Evolutionary conservation across 257 asterid genomes (phyloP).

Genomic region (Fraxinus quadrangulata): DNA sequence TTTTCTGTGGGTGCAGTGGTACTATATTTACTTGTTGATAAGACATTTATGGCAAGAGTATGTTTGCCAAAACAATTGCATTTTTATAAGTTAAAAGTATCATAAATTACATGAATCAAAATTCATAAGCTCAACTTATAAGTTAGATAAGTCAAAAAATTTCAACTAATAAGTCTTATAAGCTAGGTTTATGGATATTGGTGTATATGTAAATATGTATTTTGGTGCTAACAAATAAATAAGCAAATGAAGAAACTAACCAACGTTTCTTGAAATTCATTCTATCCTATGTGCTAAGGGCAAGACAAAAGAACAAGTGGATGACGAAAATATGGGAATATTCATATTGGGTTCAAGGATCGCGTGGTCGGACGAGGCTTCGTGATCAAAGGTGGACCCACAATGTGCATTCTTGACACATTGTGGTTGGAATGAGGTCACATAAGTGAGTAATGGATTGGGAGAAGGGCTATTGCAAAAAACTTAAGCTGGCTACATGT

Average conservation of each 20-base stretch:
- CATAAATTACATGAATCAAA: too few relatives aligned
- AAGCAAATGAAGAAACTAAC: conserved; percentile 55
- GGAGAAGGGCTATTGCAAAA: conserved; percentile 38
- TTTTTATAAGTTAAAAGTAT: too few relatives aligned
- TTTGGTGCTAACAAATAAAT: conserved; percentile 49
- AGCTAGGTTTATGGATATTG: too few relatives aligned
- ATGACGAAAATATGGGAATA: conserved; percentile 29
- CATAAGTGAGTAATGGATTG: conserved; percentile 23
- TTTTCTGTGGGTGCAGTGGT: too few relatives aligned
- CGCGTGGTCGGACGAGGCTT: conserved; percentile 61
- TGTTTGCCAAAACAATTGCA: too few relatives aligned
- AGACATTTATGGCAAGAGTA: too few relatives aligned
- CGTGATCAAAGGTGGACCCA: conserved; percentile 73
- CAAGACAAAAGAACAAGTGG: conserved; percentile 50
- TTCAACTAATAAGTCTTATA: too few relatives aligned
- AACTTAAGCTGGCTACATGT: conserved; percentile 42
- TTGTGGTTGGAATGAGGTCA: conserved; percentile 62
- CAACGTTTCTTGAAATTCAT: conserved; percentile 48
- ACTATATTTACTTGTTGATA: too few relatives aligned
- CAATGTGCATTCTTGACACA: conserved; percentile 62
- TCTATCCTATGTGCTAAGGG: conserved; percentile 45
- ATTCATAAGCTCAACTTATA: too few relatives aligned
- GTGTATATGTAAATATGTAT: too few relatives aligned
- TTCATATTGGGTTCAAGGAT: conserved; percentile 64
- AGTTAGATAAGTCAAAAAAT: too few relatives aligned